These are phyloP conservation scores for Tricholoma sp. DNA, from an alignment of 768 basidiomycete genomes.

Conservation along the genomic window DNA sequence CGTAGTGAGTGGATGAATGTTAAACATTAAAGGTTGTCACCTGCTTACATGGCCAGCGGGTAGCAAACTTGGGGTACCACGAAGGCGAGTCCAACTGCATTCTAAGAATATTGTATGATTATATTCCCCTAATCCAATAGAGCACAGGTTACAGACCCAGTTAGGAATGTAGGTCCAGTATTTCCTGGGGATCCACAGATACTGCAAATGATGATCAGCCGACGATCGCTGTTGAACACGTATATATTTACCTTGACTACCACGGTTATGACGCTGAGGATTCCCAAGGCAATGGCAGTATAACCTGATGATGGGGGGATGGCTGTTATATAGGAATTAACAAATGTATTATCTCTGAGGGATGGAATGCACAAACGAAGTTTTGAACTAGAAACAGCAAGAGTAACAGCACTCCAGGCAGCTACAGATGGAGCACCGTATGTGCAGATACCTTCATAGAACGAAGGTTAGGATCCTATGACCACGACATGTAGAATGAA, in stretches of 20 bases:
- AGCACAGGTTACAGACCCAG: conserved; percentile 28
- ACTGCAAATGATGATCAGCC: conserved; percentile 11
- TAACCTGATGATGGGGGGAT: conserved; percentile 53
- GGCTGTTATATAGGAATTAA: conserved; percentile 22
- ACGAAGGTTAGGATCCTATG: background rate
- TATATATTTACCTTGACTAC: conserved; percentile 29
- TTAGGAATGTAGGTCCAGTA: conserved; percentile 48
- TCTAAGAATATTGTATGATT: conserved; percentile 19
- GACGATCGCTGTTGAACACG: background rate
- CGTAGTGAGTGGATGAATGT: background rate
- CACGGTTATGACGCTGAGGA: conserved; percentile 40
- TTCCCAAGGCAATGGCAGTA: conserved; percentile 49
- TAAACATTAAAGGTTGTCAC: background rate
- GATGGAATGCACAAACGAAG: conserved; percentile 34
- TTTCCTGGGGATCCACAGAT: conserved; percentile 42
- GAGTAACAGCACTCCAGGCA: conserved; percentile 54
- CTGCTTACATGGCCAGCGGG: conserved; percentile 40
- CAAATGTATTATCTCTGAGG: no score
- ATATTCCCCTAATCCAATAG: background rate
- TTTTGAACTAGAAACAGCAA: conserved; percentile 42
- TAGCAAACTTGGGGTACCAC: conserved; percentile 48
- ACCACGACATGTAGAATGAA: background rate
- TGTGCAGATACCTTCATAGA: conserved; percentile 30
- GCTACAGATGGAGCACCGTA: conserved; percentile 52
- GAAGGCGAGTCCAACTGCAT: conserved; percentile 48